Percentiles rank a stretch among this genome's conserved stretches.
These are phyloP conservation scores for Neospermospora avenae DNA, from an alignment of 2,329 filamentous ascomycete genomes.

Conservation along the genomic window DNA sequence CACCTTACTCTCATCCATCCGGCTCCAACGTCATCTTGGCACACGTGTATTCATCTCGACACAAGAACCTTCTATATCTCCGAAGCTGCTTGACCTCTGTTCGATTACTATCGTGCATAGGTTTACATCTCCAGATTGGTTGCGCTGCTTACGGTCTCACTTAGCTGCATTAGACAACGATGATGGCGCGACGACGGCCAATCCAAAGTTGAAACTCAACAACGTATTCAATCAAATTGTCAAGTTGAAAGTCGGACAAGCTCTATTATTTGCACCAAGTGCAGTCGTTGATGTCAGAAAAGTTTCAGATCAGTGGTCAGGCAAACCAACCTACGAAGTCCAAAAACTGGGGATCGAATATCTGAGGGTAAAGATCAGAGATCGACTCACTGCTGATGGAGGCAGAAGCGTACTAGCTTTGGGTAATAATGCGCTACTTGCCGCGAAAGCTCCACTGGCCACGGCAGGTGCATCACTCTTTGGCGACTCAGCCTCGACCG, in stretches of 20 bases:
- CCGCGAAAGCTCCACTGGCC: not conserved
- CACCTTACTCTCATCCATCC: constrained; percentile 58
- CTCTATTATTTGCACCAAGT: constrained; percentile 46
- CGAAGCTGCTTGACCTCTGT: constrained; percentile 66
- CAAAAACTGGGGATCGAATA: constrained; percentile 33
- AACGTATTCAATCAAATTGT: constrained; percentile 45
- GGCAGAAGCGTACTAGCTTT: constrained; percentile 39
- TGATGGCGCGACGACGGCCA: constrained; percentile 26
- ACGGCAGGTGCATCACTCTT: not conserved
- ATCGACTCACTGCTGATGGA: constrained; percentile 43
- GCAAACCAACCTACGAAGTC: not conserved
- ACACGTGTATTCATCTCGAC: constrained; percentile 69
- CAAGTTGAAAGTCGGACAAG: constrained; percentile 45
- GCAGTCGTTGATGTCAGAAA: constrained; percentile 37
- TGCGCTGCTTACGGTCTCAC: constrained; percentile 37
- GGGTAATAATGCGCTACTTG: not conserved
- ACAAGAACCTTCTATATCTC: constrained; percentile 71
- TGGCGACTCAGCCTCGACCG: not conserved
- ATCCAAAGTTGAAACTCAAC: constrained; percentile 17
- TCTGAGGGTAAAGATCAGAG: constrained; percentile 40
- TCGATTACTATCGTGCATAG: constrained; percentile 70
- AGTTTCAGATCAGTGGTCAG: not conserved
- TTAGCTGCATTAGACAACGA: constrained; percentile 43
- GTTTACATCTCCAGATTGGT: constrained; percentile 65
- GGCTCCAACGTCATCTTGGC: constrained; percentile 68